Conservation (phyloP, 495 filamentous ascomycete species). For the Diplogelasinospora grovesii region DNA sequence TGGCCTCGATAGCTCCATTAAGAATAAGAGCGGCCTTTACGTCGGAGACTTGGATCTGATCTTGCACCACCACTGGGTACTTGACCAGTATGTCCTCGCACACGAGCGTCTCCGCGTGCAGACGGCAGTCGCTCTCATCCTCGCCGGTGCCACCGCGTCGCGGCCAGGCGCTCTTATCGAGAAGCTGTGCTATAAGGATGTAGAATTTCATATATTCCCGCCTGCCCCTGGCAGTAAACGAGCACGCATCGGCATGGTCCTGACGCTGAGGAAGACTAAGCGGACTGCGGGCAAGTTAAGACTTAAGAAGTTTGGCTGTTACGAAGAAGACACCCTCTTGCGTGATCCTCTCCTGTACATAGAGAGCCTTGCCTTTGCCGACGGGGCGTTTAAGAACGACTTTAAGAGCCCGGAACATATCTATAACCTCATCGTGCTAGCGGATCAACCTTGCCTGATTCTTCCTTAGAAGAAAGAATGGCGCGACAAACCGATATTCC, state of each 20-base stretch:
- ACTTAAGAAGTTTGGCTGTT: neutral
- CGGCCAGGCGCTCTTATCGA: neutral
- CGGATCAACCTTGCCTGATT: neutral
- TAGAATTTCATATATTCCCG: neutral
- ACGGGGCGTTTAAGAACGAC: neutral
- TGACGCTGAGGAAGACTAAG: neutral
- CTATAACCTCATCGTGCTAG: too few relatives aligned
- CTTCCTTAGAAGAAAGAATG: neutral
- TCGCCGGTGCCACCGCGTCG: too few relatives aligned
- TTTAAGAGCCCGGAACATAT: neutral
- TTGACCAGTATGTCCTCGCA: too few relatives aligned
- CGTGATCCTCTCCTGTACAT: neutral
- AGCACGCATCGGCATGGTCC: neutral
- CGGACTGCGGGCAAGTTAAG: neutral
- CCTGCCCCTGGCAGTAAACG: neutral
- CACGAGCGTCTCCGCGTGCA: too few relatives aligned
- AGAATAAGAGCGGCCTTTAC: too few relatives aligned
- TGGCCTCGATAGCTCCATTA: too few relatives aligned
- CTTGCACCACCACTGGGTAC: too few relatives aligned
- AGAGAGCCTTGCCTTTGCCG: neutral
- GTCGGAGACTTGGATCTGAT: too few relatives aligned
- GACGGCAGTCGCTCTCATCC: too few relatives aligned
- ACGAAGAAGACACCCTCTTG: slow-evolving; percentile 1
- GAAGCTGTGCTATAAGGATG: neutral
- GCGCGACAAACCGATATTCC: neutral